Evolutionary conservation across 1,284 basidiomycete genomes (phyloP), one percentile per base, ranked within the genome.

Genomic region (Moesziomyces antarcticus): DNA sequence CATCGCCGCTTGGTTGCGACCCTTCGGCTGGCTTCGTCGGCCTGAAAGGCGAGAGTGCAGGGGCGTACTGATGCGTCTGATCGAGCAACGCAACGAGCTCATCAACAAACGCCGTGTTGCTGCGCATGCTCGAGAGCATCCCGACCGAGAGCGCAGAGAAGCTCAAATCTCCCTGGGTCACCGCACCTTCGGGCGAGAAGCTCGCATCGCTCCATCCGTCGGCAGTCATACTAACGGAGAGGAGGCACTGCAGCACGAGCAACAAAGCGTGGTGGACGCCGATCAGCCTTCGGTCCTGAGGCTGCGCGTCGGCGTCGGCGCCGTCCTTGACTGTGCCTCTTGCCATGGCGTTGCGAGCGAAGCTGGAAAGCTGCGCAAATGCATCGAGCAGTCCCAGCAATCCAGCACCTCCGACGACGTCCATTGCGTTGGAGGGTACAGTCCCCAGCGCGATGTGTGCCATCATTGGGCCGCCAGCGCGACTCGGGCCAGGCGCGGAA

Each of bases 31-130:
- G 41, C 9, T 56, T 51, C 18, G 43, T 16, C 5, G 64, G 52
- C 30, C 69, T 63, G 56, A 79, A 79, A 1, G 77, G 77, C 11
- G 77, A 79, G 18, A 77, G 37, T 3, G 77, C 64, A 1, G 77
- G 77, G 16, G 73, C 70, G 33, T 68, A 77, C 35, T 53, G 55
- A 20, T 67, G 58, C 21, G 68, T 70, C 46, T 67, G 62, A 30
- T 75, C 53, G 14, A 79, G 44, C 16, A 79, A 54, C 3, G 45
- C 65, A 9, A 67, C 57, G 10, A 70, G 52, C 55, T 68, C 70
- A 44, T 60, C 66, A 5, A 60, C 48, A 47, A 67, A 56, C 3
- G 51, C 51, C 16, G 30, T 5, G 27, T 55, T 46, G 18, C 40
- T 1, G 13, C 66, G 56, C 57, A 70, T 57, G 10, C 49, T 35